A percentile compares a stretch with the other conserved stretches of the same genome.
These are phyloP conservation scores for Myotisia sp. DNA, from an alignment of 2,329 filamentous ascomycete genomes.

Conservation along the genomic window DNA sequence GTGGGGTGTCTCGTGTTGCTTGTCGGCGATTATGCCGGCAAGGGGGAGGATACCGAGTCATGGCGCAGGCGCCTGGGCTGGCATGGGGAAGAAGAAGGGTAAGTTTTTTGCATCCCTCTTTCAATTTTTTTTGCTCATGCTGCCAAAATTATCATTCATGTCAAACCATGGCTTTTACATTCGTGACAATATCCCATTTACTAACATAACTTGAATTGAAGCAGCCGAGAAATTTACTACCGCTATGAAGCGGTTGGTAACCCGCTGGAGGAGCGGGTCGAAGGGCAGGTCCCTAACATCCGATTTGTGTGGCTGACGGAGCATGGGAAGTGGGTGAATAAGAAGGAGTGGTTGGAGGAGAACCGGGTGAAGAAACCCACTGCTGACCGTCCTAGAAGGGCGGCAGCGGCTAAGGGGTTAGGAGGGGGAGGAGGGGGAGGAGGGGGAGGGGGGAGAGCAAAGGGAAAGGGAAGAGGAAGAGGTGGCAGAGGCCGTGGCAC, in stretches of 20 bases:
- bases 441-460: background rate
- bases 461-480: background rate
- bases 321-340: conserved; percentile 12
- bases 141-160: too few species aligned
- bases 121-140: background rate
- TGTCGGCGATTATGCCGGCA: conserved; percentile 7
- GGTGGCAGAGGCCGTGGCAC: background rate
- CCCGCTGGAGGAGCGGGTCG: conserved; percentile 4
- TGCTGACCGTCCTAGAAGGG: conserved; percentile 2
- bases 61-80: conserved; percentile 12
- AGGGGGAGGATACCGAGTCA: conserved; percentile 5
- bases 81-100: conserved; percentile 8
- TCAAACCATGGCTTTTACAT: too few species aligned
- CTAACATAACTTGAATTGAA: background rate
- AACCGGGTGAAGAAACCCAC: conserved; percentile 1
- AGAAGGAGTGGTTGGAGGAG: conserved; percentile 7
- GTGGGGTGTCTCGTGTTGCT: conserved; percentile 10
- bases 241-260: conserved; percentile 12
- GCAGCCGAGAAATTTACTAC: conserved; percentile 7
- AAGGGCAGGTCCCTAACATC: background rate
- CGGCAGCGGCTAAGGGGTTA: background rate
- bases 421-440: background rate
- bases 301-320: conserved; percentile 11
- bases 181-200: too few species aligned
- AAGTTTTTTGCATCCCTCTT: conserved; percentile 1